Evolutionary conservation across 1,139 yeast species (phyloP), one percentile per base, ranked within the genome.

Genomic region (Hemisphaericaspora lyxosophila): DNA sequence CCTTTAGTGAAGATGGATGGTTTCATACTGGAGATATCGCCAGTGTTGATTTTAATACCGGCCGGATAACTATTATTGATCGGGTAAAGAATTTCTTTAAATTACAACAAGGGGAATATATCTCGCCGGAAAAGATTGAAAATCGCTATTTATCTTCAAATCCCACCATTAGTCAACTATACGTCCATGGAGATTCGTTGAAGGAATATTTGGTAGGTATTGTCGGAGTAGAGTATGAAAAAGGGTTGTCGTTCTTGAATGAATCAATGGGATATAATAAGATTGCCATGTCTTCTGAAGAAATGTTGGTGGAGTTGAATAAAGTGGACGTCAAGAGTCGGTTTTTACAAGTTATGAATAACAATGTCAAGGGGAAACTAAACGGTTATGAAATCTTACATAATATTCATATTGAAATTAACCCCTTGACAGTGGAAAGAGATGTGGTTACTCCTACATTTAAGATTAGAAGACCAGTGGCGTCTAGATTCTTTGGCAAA

Each of bases 151-250:
- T 64, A 25, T 51, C 65, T 3, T 44, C 51, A 5, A 60, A 60
- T 40, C 59, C 68, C 4, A 35, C 46, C n/a, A 43, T 65, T 16
- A 43, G 53, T 31, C 69, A 64, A 43, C 40, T 62, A 14, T 63
- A 53, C 38, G 62, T 62, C 7, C 60, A 80, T 48, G 90, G 90
- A 5, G 75, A 79, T 50, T 74, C 87, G 0, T 59, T 73, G 23
- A 68, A 78, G 50, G 66, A 75, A 2, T 81, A 53, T 50, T 58
- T 83, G 39, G 82, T 83, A 6, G 87, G 80, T 5, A 61, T 83
- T 31, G 62, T 76, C 28, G 86, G 87, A n/a, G 59, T 82, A 36
- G 51, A 50, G 11, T 53, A 19, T 38, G 54, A 38, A 16, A 44
- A 33, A 45, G 60, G 50, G 26, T 50, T 46, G 30, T 39, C 38